These are phyloP conservation scores for Dipodascus albidus DNA, from an alignment of 805 yeast genomes.

Conservation along the genomic window DNA sequence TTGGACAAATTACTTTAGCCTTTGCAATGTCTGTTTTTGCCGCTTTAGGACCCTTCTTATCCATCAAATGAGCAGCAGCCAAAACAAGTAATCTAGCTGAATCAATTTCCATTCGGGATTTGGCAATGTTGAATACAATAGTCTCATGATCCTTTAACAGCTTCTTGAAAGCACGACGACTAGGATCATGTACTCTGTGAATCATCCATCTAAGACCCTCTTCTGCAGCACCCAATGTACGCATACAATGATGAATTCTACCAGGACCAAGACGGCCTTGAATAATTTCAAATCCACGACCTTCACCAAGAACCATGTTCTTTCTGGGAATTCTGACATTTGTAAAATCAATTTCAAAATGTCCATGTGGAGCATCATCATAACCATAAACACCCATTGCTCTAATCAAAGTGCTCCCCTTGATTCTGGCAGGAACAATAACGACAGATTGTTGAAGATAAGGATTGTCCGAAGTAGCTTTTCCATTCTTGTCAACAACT, in stretches of 20 bases:
- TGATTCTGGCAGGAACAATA: conserved; percentile 39
- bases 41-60: conserved; percentile 39
- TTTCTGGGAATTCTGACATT: conserved; percentile 37
- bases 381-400: conserved; percentile 46
- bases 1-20: conserved; percentile 54
- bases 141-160: conserved; percentile 39
- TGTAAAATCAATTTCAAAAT: conserved; percentile 44
- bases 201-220: conserved; percentile 38
- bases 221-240: conserved; percentile 50
- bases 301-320: conserved; percentile 35
- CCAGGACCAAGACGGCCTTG: conserved; percentile 61
- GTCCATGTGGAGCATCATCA: conserved; percentile 68
- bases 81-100: conserved; percentile 43
- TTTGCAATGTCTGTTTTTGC: conserved; percentile 47
- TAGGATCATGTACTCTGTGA: conserved; percentile 35
- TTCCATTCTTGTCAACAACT: conserved; percentile 24
- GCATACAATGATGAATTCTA: conserved; percentile 62
- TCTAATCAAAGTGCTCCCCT: conserved; percentile 40
- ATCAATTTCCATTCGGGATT: conserved; percentile 41
- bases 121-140: conserved; percentile 39
- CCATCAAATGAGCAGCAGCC: conserved; percentile 51
- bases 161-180: conserved; percentile 41
- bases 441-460: conserved; percentile 47
- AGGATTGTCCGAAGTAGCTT: conserved; percentile 16
- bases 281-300: conserved; percentile 51